These are phyloP conservation scores for Dorcoceras hygrometricum DNA, from an alignment of 257 asterid genomes.

Conservation along the genomic window DNA sequence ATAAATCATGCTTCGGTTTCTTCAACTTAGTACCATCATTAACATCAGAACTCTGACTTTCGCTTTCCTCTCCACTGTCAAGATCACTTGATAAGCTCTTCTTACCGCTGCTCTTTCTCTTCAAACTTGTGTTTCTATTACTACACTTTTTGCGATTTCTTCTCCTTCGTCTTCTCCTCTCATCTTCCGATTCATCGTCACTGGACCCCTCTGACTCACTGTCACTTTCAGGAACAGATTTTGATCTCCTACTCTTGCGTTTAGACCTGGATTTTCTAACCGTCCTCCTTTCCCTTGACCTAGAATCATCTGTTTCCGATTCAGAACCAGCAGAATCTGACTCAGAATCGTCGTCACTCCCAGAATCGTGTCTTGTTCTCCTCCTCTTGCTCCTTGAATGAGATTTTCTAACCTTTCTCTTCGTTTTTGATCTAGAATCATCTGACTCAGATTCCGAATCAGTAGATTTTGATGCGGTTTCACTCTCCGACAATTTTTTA, in stretches of 20 bases:
- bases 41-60: constrained; percentile 55
- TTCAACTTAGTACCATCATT: constrained; percentile 35
- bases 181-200: constrained; percentile 42
- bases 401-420: constrained; percentile 38
- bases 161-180: constrained; percentile 36
- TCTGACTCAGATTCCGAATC: constrained; percentile 55
- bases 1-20: constrained; percentile 40
- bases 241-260: constrained; percentile 40
- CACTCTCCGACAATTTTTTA: constrained; percentile 29
- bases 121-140: constrained; percentile 32
- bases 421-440: constrained; percentile 44
- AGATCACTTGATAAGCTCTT: constrained; percentile 44
- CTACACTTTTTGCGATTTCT: constrained; percentile 36
- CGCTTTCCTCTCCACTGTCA: constrained; percentile 42
- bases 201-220: constrained; percentile 34
- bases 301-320: constrained; percentile 55
- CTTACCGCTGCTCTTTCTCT: constrained; percentile 42
- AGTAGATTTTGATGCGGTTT: constrained; percentile 34
- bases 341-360: constrained; percentile 36
- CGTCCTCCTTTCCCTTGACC: constrained; percentile 37
- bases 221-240: constrained; percentile 41
- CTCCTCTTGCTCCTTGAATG: constrained; percentile 41
- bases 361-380: constrained; percentile 42
- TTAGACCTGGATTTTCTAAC: constrained; percentile 44
- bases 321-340: constrained; percentile 41